A percentile compares a stretch with the other conserved stretches of the same genome.
Evolutionary conservation across 2,329 filamentous ascomycete species (phyloP).

Genomic region (Aspergillus aculeatus): DNA sequence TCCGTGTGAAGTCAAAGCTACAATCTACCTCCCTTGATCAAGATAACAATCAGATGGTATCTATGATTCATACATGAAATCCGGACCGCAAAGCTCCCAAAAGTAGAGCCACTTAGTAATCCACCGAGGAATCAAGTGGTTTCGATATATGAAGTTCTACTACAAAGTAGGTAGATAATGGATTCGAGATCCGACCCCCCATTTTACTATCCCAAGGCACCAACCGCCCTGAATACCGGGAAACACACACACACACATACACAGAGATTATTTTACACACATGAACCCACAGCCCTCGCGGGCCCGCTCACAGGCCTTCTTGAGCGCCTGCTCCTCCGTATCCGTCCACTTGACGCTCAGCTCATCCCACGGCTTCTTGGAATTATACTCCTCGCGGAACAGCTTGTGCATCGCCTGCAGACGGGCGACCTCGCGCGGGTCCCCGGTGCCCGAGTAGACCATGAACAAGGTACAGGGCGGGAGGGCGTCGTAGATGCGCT

Average conservation of each 20-base stretch:
- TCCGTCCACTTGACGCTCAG: conserved; percentile 65
- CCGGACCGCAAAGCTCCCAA: too few species aligned
- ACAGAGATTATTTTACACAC: conserved; percentile 52
- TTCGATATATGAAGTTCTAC: background rate
- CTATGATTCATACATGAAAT: too few species aligned
- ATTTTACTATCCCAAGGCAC: too few species aligned
- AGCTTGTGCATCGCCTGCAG: conserved; percentile 57
- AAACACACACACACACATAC: background rate
- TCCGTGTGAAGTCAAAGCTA: background rate
- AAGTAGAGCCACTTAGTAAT: too few species aligned
- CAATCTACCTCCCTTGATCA: too few species aligned
- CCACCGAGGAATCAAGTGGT: too few species aligned
- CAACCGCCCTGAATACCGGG: too few species aligned
- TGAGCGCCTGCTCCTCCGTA: conserved; percentile 59
- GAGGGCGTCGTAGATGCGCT: conserved; percentile 54
- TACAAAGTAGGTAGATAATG: background rate
- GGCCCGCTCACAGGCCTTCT: conserved; percentile 55
- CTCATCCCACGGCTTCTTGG: conserved; percentile 62
- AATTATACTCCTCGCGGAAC: conserved; percentile 57
- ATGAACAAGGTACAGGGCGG: conserved; percentile 61
- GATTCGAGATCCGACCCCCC: too few species aligned
- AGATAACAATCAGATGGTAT: too few species aligned
- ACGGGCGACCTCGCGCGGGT: conserved; percentile 57
- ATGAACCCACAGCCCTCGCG: conserved; percentile 60
- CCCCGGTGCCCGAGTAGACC: conserved; percentile 64